Evolutionary conservation across 2,329 filamentous ascomycete species (phyloP).

Genomic region (Pezizomycotina sp.): DNA sequence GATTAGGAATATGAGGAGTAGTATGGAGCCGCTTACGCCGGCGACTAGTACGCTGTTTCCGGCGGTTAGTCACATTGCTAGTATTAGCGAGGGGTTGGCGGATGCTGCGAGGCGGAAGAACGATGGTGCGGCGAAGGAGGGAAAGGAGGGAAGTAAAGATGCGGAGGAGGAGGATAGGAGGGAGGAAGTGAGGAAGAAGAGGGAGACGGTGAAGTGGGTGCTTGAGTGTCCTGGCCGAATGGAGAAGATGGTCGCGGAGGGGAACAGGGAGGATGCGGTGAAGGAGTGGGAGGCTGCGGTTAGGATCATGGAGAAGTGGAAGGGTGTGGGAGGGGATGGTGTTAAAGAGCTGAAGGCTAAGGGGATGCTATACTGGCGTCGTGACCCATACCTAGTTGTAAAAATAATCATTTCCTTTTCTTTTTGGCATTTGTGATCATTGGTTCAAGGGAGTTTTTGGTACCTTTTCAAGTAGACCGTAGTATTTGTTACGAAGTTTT

Average conservation of each 20-base stretch:
- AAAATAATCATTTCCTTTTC: no score
- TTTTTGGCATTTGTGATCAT: no score
- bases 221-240: slow-evolving; percentile 45
- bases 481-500: no score
- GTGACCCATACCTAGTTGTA: no score
- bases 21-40: slow-evolving; percentile 63
- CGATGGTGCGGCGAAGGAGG: slow-evolving; percentile 27
- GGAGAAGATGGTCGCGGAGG: slow-evolving; percentile 41
- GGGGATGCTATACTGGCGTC: no score
- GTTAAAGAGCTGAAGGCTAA: no score
- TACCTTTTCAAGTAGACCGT: no score
- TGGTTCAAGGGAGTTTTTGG: no score
- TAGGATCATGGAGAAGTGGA: slow-evolving; percentile 39
- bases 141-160: slow-evolving; percentile 29
- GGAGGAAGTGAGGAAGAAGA: slow-evolving; percentile 29
- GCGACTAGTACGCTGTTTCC: slow-evolving; percentile 56
- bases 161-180: slow-evolving; percentile 27
- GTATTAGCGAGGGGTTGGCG: slow-evolving; percentile 33
- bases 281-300: slow-evolving; percentile 41
- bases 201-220: slow-evolving; percentile 45
- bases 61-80: slow-evolving; percentile 55
- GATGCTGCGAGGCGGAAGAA: slow-evolving; percentile 31
- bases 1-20: slow-evolving; percentile 71
- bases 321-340: slow-evolving; percentile 37
- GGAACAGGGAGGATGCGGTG: slow-evolving; percentile 44